Conservation (phyloP, 1,139 yeast species). For the Lodderomyces pseudojiufengensis region DNA sequence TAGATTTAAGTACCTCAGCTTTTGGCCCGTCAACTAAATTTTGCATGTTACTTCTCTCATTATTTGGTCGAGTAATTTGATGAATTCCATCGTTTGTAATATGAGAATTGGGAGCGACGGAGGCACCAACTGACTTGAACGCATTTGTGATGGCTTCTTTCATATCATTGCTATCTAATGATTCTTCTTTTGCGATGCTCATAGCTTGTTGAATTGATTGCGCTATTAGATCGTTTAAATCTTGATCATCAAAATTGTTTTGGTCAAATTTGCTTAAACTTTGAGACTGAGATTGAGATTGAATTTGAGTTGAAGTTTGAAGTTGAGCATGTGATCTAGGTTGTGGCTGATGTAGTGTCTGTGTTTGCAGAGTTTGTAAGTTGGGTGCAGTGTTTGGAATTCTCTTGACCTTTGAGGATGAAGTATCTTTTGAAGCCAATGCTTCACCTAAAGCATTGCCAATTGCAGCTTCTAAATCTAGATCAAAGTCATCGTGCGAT, state of each 20-base stretch:
- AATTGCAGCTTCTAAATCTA: too few species aligned
- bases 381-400: too few species aligned
- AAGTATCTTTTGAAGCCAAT: too few species aligned
- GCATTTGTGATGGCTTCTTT: constrained; percentile 35
- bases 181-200: constrained; percentile 2
- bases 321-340: too few species aligned
- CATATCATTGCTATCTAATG: constrained; percentile 20
- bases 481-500: too few species aligned
- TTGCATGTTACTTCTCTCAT: constrained; percentile 15
- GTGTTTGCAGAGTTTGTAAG: too few species aligned
- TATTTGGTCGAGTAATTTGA: constrained; percentile 14
- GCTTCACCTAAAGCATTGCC: too few species aligned
- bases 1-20: constrained; percentile 7
- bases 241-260: constrained; percentile 9
- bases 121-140: constrained; percentile 23
- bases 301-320: too few species aligned
- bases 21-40: constrained; percentile 30
- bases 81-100: constrained; percentile 22
- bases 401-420: too few species aligned
- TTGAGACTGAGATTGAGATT: too few species aligned
- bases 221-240: constrained; percentile 15
- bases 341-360: too few species aligned
- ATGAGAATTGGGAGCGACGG: neutral
- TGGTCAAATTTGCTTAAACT: too few species aligned
- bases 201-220: constrained; percentile 19